phyloP scores from a whole-genome alignment of 108 stramenopile genomes.

The Cyclostephanos invisitatus region DNA sequence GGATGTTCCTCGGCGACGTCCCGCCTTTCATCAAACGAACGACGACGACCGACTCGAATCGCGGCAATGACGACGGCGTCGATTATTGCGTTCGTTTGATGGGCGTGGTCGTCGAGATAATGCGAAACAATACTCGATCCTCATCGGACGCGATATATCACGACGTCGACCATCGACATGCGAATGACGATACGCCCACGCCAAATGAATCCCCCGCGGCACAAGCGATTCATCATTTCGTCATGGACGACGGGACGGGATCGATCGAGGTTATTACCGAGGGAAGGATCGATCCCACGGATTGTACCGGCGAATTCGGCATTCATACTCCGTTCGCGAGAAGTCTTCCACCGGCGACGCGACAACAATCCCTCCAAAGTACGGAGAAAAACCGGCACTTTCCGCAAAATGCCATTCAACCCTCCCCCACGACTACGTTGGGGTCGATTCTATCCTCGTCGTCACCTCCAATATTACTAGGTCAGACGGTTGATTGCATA shows the following conservation, averaged over 20 bases:
- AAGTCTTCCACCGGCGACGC: not conserved
- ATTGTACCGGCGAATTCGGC: not conserved
- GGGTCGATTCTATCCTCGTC: constrained; percentile 16
- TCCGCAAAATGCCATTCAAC: not conserved
- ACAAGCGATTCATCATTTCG: constrained; percentile 1
- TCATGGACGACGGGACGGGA: constrained; percentile 46
- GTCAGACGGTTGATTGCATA: constrained; percentile 48
- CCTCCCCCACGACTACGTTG: not conserved
- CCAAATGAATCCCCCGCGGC: not conserved
- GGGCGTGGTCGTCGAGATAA: constrained; percentile 40
- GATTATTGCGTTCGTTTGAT: constrained; percentile 23
- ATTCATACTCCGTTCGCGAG: not conserved
- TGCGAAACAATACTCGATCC: not conserved
- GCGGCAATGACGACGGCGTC: not conserved
- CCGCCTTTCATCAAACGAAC: constrained; percentile 12
- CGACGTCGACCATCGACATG: not conserved
- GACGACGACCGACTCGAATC: not conserved
- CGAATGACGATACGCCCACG: not conserved
- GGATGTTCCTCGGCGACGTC: constrained; percentile 43
- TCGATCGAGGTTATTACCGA: constrained; percentile 31
- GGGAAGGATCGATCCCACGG: constrained; percentile 3
- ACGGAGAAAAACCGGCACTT: constrained; percentile 10
- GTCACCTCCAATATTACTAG: constrained; percentile 20
- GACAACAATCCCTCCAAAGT: not conserved
- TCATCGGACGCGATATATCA: not conserved